These are phyloP conservation scores for Codiaeum variegatum DNA, from an alignment of 441 rosid genomes.

Conservation along the genomic window DNA sequence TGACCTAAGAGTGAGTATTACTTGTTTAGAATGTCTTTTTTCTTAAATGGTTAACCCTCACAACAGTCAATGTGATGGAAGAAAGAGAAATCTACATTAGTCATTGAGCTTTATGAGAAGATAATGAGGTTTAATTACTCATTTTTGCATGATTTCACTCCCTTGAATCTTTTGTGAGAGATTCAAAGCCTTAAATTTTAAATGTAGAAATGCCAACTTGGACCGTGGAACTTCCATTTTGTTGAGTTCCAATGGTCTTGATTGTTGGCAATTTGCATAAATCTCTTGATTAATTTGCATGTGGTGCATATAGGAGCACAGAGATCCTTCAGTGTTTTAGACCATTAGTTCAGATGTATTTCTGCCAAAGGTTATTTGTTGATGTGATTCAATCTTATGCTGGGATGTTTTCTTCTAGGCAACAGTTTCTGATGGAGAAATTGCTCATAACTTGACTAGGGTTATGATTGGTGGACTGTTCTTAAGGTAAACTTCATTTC, in stretches of 20 bases:
- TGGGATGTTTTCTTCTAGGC: constrained; percentile 52
- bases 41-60: background rate
- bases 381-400: constrained; percentile 23
- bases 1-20: background rate
- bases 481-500: constrained; percentile 55
- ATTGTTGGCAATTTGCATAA: background rate
- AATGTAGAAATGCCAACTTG: background rate
- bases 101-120: background rate
- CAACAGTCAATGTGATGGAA: background rate
- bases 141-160: background rate
- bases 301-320: background rate
- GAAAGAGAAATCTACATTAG: background rate
- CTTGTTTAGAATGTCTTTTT: background rate
- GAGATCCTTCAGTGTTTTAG: background rate
- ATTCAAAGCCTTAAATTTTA: background rate
- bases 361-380: background rate
- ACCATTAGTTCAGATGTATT: background rate
- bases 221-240: background rate
- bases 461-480: constrained; percentile 77
- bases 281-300: background rate
- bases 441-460: constrained; percentile 68
- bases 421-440: constrained; percentile 86
- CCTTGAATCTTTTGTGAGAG: background rate
- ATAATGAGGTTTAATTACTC: background rate
- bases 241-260: background rate